A percentile compares a stretch with the other conserved stretches of the same genome.
These are phyloP conservation scores for Dalechampia spathulata DNA, from an alignment of 441 rosid species.

Conservation along the genomic window DNA sequence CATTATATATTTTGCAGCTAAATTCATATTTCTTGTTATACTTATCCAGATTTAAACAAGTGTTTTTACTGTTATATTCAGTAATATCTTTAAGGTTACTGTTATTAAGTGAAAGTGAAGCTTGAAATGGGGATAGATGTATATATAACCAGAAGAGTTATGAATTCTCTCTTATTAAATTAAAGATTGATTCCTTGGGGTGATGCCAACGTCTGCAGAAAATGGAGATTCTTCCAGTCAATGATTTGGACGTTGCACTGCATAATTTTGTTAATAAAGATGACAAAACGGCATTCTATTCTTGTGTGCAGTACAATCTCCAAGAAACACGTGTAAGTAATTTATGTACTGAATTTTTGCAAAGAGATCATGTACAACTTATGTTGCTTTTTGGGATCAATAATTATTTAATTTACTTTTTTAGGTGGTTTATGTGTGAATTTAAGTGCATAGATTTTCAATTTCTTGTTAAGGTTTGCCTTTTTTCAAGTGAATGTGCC, in stretches of 20 bases:
- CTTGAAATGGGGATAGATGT: slow-evolving; percentile 1
- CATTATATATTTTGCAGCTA: not conserved
- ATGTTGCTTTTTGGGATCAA: not conserved
- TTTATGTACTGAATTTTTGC: slow-evolving; percentile 4
- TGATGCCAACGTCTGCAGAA: slow-evolving; percentile 52
- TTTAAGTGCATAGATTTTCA: not conserved
- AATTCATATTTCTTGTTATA: not conserved
- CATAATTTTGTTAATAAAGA: slow-evolving; percentile 94
- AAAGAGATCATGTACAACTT: not conserved
- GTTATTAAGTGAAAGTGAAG: slow-evolving; percentile 3
- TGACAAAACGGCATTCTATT: slow-evolving; percentile 87
- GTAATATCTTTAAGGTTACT: not conserved
- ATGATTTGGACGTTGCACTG: slow-evolving; percentile 79
- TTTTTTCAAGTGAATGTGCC: not conserved
- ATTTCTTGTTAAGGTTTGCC: not conserved
- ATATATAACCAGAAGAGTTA: slow-evolving; percentile 3
- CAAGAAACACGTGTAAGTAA: slow-evolving; percentile 91
- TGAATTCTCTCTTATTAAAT: not conserved
- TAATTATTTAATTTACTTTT: not conserved
- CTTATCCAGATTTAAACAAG: not conserved
- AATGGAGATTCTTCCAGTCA: slow-evolving; percentile 98
- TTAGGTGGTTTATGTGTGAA: not conserved
- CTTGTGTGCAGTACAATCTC: slow-evolving; percentile 79
- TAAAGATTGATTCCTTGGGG: slow-evolving; percentile 7
- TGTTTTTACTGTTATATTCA: not conserved